Base-by-base conservation (phyloP, 345 rosid species). In the Capsella bursapastoris region DNA sequence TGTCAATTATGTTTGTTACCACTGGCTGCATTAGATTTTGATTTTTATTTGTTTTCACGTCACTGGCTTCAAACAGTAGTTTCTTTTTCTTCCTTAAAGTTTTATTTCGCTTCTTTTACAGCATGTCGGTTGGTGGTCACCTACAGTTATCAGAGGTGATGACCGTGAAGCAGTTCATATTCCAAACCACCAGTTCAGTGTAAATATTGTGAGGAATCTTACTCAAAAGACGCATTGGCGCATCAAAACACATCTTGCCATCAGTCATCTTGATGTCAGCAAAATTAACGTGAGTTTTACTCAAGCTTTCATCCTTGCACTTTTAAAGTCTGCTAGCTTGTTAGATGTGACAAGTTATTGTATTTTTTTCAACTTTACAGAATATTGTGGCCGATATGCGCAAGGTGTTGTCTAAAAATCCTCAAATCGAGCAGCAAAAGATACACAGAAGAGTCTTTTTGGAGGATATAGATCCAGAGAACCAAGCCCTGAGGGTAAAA, bases 81-180 rank as follows among this genome's bases (percentile, higher is more conserved):
- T 25, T 12, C 9, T 29, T 47, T 68, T 43, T 68, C 63, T 52
- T 69, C 25, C 41, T 22, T 37, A 14, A 47, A 11, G 43, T 9
- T 38, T 78, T 55, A 67, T 9, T 35, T 45, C 29, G 12, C 64
- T 76, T 32, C 68, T 66, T 59, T 69, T 70, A 55, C 84, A 93
- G 97, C 89, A 85, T 44, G 97, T 94, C 18, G 97, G 98, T 68
- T 94, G 98, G 96, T 94, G 98, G 98, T 91, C 97, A 41, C 97
- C 97, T 50, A 94, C 98, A 73, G 72, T 94, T 65, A 86, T 94
- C 82, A 87, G 97, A 81, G 98, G 94, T 53, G 97, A 93, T 78
- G 97, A 94, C 79, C 96, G 96, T 40, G 98, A 94, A 83, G 97
- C 96, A 49, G 85, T 91, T 77, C 97, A 94, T 79, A 94, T 94